Evolutionary conservation across 106 monocot species (phyloP), one percentile per base, ranked within the genome.

Genomic region (Acorus calamus): DNA sequence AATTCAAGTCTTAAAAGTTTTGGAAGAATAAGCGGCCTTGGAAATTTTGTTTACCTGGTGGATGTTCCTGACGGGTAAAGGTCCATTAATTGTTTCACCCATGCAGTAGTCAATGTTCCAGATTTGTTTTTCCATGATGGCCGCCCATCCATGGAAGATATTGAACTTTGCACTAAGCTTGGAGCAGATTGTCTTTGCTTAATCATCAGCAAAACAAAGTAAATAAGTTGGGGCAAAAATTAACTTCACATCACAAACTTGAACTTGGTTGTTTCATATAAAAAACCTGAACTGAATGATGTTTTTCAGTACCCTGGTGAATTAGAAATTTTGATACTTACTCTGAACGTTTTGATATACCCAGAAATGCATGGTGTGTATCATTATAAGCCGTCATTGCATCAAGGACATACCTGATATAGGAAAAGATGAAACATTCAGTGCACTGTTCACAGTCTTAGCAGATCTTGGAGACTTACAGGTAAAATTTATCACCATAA

Each of bases 121-220:
- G 73, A 50, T 57, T 42, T 68, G 65, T 76, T 78, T 62, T 69
- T 78, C 60, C 72, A 70, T 50, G 74, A 63, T 52, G 65, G 71
- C 47, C 69, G 66, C 13, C 55, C n/a, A 71, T 74, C 78, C 46
- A 48, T 50, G 49, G 82, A 68, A 78, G 70, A 63, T 64, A 64
- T 46, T 44, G 69, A 59, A 71, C 28, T 75, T 63, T 46, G 80
- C 70, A 75, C 84, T 53, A 11, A 14, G 69, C 75, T 80, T 80
- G 89, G 77, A 84, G 75, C 77, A 60, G 79, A 73, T 64, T 84
- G 89, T 60, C 94, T 94, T 93, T 81, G 75, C 93, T 93, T 93
- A 83, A 93, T 78, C 85, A 74, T 77, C 61, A 71, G 55, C 74
- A 28, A 28, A 28, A 28, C 28, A 68, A 66, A 53, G 47, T 79